A percentile compares a stretch with the other conserved stretches of the same genome.
phyloP scores from a whole-genome alignment of 306 rosid species.

The Malus orientalis region DNA sequence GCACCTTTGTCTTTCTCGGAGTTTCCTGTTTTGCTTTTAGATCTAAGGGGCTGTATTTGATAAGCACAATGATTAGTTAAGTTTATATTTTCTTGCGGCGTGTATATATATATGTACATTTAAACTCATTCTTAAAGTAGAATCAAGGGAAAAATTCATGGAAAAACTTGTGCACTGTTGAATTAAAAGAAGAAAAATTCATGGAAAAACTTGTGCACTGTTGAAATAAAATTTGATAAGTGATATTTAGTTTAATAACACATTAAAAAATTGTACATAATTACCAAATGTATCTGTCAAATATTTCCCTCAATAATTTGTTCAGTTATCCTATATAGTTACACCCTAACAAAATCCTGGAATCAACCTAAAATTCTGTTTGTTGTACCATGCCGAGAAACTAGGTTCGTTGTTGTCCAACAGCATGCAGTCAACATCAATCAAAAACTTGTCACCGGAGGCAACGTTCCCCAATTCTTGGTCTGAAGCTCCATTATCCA shows the following conservation, averaged over 20 bases:
- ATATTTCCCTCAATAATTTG: too few relatives aligned
- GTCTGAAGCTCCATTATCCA: background rate
- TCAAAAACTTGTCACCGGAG: background rate
- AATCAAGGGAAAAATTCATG: too few relatives aligned
- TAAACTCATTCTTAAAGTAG: too few relatives aligned
- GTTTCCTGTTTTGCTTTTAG: too few relatives aligned
- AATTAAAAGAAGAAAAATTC: background rate
- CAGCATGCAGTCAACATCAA: background rate
- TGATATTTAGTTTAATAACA: background rate
- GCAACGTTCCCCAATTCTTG: background rate
- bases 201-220: too few relatives aligned
- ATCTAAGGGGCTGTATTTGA: too few relatives aligned
- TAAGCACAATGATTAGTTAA: too few relatives aligned
- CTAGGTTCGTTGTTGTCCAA: background rate
- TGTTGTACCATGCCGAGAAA: background rate
- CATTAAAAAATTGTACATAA: background rate
- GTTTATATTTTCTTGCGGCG: background rate
- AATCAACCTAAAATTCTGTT: background rate
- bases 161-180: background rate
- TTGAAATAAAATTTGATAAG: background rate
- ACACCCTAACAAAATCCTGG: background rate
- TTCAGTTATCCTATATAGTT: background rate
- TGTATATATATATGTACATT: conserved; percentile 1
- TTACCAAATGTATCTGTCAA: too few relatives aligned
- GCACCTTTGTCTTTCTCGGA: background rate